Conservation (phyloP, 1,284 basidiomycete genomes). For the Ceratobasidium sp. region DNA sequence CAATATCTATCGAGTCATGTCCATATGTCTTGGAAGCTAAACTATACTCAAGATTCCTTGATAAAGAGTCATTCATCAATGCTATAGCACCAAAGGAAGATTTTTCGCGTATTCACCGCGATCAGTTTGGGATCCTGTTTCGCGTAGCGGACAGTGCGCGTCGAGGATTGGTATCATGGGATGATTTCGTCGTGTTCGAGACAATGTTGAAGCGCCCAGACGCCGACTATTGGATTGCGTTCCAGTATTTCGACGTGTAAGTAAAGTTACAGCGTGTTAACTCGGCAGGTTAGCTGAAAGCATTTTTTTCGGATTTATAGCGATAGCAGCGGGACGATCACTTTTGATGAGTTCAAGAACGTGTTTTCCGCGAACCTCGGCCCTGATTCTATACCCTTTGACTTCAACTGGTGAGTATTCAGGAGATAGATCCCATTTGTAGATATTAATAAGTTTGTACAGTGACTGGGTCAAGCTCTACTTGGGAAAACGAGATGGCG, state of each 20-base stretch:
- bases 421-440: constrained; percentile 34
- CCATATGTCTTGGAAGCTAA: constrained; percentile 16
- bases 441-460: constrained; percentile 35
- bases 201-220: constrained; percentile 90
- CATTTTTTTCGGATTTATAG: constrained; percentile 60
- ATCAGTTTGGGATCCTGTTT: constrained; percentile 91
- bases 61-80: constrained; percentile 88
- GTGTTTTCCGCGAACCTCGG: constrained; percentile 88
- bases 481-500: constrained; percentile 89
- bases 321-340: constrained; percentile 89
- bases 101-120: constrained; percentile 84
- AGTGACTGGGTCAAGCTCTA: constrained; percentile 96
- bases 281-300: background rate
- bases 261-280: constrained; percentile 56
- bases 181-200: constrained; percentile 95
- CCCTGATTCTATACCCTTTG: constrained; percentile 88
- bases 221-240: constrained; percentile 96
- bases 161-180: constrained; percentile 88
- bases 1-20: constrained; percentile 48
- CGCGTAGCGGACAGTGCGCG: constrained; percentile 87
- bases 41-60: constrained; percentile 73
- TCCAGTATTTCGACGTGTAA: constrained; percentile 95
- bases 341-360: constrained; percentile 93
- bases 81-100: constrained; percentile 91
- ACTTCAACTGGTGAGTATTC: constrained; percentile 84